Conservation (phyloP, 345 rosid species). For the Clarkia xantiana region DNA sequence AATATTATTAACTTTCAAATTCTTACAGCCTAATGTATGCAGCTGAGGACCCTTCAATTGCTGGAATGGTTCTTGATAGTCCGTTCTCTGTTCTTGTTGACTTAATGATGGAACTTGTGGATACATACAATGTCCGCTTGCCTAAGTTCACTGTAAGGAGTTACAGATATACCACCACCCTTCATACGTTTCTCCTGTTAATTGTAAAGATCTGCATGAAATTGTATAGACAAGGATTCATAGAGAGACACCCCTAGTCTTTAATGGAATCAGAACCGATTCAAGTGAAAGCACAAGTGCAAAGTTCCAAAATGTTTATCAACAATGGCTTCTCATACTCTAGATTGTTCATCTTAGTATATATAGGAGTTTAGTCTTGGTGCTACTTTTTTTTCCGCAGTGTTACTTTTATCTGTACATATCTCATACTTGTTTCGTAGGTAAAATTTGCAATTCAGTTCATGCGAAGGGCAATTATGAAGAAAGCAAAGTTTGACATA, state of each 20-base stretch:
- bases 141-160: constrained; percentile 81
- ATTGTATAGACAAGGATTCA: no score
- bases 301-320: no score
- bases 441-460: constrained; percentile 86
- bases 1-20: constrained; percentile 5
- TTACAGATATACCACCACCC: not conserved
- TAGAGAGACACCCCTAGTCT: no score
- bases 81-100: constrained; percentile 89
- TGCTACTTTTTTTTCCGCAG: not conserved
- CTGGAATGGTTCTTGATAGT: constrained; percentile 91
- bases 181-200: not conserved
- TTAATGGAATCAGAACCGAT: no score
- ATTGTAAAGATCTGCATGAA: no score
- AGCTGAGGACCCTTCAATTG: constrained; percentile 88
- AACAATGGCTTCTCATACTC: no score
- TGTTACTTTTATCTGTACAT: not conserved
- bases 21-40: constrained; percentile 75
- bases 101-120: constrained; percentile 88
- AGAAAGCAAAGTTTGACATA: constrained; percentile 81
- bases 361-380: no score
- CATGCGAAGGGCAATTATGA: constrained; percentile 67
- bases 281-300: no score
- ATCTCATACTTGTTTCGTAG: constrained; percentile 15
- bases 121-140: constrained; percentile 60
- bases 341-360: no score